A percentile compares a stretch with the other conserved stretches of the same genome.
phyloP scores from a whole-genome alignment of 2,329 filamentous ascomycete species.

The Diplodia sapinea region DNA sequence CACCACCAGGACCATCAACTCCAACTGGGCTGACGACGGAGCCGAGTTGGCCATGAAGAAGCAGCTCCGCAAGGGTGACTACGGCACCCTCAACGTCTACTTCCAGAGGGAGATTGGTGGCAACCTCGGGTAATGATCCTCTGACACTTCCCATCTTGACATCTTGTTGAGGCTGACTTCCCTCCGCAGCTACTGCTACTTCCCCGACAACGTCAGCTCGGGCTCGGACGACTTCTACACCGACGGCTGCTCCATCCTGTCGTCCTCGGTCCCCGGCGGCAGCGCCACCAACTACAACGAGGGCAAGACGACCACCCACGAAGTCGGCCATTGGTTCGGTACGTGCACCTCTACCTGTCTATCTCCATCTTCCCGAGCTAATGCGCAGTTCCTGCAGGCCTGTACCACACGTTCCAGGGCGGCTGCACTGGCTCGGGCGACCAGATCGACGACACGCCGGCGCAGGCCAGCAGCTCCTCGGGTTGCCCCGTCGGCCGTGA shows the following conservation, averaged over 20 bases:
- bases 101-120: slow-evolving; percentile 39
- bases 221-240: slow-evolving; percentile 35
- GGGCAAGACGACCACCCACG: slow-evolving; percentile 42
- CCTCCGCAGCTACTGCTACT: slow-evolving; percentile 15
- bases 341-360: too few relatives aligned
- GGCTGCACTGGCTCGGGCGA: slow-evolving; percentile 39
- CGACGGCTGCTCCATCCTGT: slow-evolving; percentile 38
- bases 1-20: slow-evolving; percentile 33
- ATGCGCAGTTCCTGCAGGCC: neutral
- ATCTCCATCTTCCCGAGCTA: too few relatives aligned
- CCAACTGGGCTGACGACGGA: slow-evolving; percentile 33
- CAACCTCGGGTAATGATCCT: slow-evolving; percentile 55
- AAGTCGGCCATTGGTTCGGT: slow-evolving; percentile 44
- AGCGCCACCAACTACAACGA: slow-evolving; percentile 34
- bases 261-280: slow-evolving; percentile 38
- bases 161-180: slow-evolving; percentile 4
- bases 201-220: slow-evolving; percentile 30
- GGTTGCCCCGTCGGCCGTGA: slow-evolving; percentile 41
- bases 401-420: slow-evolving; percentile 44
- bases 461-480: slow-evolving; percentile 35
- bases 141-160: slow-evolving; percentile 45
- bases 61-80: slow-evolving; percentile 37
- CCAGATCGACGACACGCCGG: slow-evolving; percentile 41
- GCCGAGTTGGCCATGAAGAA: slow-evolving; percentile 34
- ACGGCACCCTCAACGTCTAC: slow-evolving; percentile 41